Base-by-base conservation (phyloP, 257 asterid species). In the Plantago major region DNA sequence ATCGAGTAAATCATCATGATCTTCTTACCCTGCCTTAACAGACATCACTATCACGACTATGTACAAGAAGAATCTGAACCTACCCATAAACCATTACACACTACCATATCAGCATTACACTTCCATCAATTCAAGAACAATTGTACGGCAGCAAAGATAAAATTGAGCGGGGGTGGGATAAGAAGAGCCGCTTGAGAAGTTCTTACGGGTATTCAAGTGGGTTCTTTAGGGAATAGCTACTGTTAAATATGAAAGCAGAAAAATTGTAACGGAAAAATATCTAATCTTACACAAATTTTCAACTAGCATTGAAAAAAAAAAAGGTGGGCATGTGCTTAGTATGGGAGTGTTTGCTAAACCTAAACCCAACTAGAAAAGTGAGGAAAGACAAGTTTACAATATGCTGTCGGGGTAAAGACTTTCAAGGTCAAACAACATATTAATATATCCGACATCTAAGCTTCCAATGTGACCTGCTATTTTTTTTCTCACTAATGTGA, bases 101-200 rank as follows among this genome's bases (percentile, higher is more conserved):
- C 37, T 51, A 3, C n/a, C n/a, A n/a, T n/a, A n/a, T n/a, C 15
- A 10, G 40, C 50, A 54, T 45, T 33, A 65, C 55, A 65, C 38
- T 22, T 43, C 56, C 55, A 44, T 9, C 13, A 44, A 19, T 30
- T 22, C 30, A 28, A 10, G 37, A 65, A 14, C 44, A 53, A 63
- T 19, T 13, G 3, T 42, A 16, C 2, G 46, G 42, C 6, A 10
- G 62, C 51, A 63, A 42, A 22, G 45, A 43, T 40, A 22, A 26
- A 43, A 43, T 54, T 54, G 11, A 54, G 43, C 0, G 19, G 3
- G 26, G 5, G 5, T 7, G 11, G 9, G 14, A 8, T 12, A 48
- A 61, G 26, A 62, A 10, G 33, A 37, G 18, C 10, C 6, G 33
- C 3, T 2, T 14, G 44, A 47, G 48, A 54, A 55, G 26, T 46